Percentiles rank a stretch among this genome's conserved stretches.
Evolutionary conservation across 108 stramenopile species (phyloP).

Genomic region (Stephanodiscus minutulus): DNA sequence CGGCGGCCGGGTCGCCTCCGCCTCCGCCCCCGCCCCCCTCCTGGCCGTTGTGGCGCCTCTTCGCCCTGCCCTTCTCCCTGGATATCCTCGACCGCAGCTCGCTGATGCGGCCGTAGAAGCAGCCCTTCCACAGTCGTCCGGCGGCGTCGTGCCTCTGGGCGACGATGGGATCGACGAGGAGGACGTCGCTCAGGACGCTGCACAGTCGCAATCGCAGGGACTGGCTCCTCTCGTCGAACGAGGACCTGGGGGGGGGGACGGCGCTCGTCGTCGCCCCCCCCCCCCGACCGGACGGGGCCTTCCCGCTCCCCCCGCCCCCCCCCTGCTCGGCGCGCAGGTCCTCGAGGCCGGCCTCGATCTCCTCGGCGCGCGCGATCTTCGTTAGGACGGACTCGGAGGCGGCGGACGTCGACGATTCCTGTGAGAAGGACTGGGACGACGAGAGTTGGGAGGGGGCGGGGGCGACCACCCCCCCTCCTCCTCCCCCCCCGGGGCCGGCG

Average conservation of each 20-base stretch:
- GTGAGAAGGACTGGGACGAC: background rate
- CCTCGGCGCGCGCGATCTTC: conserved; percentile 22
- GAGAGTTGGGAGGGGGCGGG: background rate
- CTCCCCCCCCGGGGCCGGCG: too few species aligned
- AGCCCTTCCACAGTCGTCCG: conserved; percentile 71
- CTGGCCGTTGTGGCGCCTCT: conserved; percentile 14
- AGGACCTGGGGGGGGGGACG: too few species aligned
- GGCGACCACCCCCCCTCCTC: background rate
- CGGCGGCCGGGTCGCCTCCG: conserved; percentile 9
- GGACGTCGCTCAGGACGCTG: conserved; percentile 64
- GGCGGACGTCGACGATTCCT: conserved; percentile 18
- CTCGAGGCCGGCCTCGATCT: conserved; percentile 24
- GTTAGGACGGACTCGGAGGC: conserved; percentile 34
- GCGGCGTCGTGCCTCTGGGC: conserved; percentile 51
- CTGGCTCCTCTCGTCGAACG: conserved; percentile 22
- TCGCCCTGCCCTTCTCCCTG: conserved; percentile 51
- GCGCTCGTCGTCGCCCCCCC: too few species aligned
- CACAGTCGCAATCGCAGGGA: conserved; percentile 61
- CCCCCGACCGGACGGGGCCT: too few species aligned
- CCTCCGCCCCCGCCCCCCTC: background rate
- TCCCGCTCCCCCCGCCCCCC: background rate
- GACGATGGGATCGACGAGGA: conserved; percentile 57
- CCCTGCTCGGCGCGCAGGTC: conserved; percentile 6
- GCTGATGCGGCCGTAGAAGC: conserved; percentile 75
- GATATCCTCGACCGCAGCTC: conserved; percentile 49